These are phyloP conservation scores for Trichoderma pleuroti DNA, from an alignment of 2,329 filamentous ascomycete genomes.

Conservation along the genomic window DNA sequence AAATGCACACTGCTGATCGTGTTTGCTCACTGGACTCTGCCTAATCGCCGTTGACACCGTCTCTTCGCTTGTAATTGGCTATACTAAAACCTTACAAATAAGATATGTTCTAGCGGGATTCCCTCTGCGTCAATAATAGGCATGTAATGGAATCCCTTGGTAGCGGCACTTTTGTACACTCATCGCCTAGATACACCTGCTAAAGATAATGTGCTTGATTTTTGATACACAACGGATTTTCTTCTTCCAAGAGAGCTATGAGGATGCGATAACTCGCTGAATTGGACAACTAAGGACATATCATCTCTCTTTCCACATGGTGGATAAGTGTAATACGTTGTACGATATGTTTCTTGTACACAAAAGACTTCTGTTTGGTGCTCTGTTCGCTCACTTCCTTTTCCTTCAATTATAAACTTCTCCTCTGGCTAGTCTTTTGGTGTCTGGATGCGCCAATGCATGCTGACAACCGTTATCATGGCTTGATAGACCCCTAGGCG, in stretches of 20 bases:
- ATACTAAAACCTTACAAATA: background rate
- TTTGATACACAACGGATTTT: background rate
- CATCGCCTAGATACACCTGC: background rate
- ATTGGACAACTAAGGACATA: background rate
- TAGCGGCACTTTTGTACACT: no score
- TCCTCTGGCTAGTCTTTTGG: background rate
- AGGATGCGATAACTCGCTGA: background rate
- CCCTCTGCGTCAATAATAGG: background rate
- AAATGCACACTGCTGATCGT: background rate
- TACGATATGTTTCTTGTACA: background rate
- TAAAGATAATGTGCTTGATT: background rate
- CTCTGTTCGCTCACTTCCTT: background rate
- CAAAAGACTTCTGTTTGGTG: background rate
- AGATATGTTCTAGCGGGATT: background rate
- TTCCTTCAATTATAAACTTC: background rate
- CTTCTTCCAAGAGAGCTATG: background rate
- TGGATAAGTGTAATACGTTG: background rate
- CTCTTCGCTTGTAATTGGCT: background rate
- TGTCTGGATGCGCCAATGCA: background rate
- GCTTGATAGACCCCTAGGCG: background rate
- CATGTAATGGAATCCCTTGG: background rate
- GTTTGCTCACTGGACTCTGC: background rate
- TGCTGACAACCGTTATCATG: background rate
- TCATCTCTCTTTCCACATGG: background rate
- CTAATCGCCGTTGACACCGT: background rate